phyloP scores from a whole-genome alignment of 805 yeast genomes.

The Priceomyces haplophilus region DNA sequence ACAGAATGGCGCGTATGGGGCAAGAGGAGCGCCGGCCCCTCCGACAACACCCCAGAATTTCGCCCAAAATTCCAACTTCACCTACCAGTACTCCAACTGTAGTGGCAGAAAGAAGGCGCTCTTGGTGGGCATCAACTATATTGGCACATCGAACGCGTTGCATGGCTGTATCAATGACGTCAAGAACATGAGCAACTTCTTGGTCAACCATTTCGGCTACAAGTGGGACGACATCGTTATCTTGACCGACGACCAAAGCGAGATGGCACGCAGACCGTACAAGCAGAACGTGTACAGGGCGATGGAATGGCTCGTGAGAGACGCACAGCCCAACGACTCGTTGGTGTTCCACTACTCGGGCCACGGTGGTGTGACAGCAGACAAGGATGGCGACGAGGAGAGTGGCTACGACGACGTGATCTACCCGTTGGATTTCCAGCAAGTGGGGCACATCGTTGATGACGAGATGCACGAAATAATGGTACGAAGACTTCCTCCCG shows the following conservation, averaged over 20 bases:
- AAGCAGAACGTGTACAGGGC: constrained; percentile 33
- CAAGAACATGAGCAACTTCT: constrained; percentile 34
- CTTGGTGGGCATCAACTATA: constrained; percentile 36
- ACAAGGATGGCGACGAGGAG: constrained; percentile 38
- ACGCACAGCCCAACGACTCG: constrained; percentile 38
- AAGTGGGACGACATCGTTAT: constrained; percentile 37
- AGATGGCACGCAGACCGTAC: constrained; percentile 30
- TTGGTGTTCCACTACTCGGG: constrained; percentile 39
- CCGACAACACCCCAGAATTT: constrained; percentile 34
- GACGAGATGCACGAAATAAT: constrained; percentile 40
- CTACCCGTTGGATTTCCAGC: constrained; percentile 36
- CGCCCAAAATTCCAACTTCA: constrained; percentile 32
- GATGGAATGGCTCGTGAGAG: constrained; percentile 39
- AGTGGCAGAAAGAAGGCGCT: constrained; percentile 35
- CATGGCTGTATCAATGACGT: constrained; percentile 40
- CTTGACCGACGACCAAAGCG: constrained; percentile 35
- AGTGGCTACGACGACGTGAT: constrained; percentile 36
- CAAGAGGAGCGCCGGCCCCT: constrained; percentile 15
- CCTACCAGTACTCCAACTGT: constrained; percentile 40
- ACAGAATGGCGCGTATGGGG: not conserved
- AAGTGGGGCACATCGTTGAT: constrained; percentile 31
- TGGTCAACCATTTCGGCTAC: constrained; percentile 29
- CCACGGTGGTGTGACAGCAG: constrained; percentile 38
- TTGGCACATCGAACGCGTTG: constrained; percentile 28
- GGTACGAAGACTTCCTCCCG: constrained; percentile 35